phyloP scores from a whole-genome alignment of 768 basidiomycete genomes.

The Lactarius akahatsu region DNA sequence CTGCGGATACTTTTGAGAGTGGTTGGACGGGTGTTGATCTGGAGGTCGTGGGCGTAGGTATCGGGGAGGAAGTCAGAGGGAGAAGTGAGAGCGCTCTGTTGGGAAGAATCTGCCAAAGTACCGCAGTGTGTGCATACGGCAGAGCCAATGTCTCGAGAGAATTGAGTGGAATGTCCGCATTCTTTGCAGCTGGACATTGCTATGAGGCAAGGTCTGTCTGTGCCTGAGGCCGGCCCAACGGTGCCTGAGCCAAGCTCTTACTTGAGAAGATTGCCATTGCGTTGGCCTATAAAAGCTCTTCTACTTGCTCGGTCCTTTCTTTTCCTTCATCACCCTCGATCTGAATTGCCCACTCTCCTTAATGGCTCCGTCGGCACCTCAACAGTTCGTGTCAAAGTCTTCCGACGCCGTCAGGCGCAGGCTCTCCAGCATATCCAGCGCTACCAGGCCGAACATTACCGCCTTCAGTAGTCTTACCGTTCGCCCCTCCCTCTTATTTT shows the following conservation, averaged over 20 bases:
- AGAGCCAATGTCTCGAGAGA: conserved; percentile 25
- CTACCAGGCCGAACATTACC: conserved; percentile 53
- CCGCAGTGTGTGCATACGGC: conserved; percentile 70
- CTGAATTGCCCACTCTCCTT: conserved; percentile 27
- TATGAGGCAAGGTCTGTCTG: not conserved
- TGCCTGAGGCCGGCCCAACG: not conserved
- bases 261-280: not conserved
- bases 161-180: conserved; percentile 28
- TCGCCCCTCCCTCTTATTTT: conserved; percentile 34
- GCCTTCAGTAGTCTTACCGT: conserved; percentile 67
- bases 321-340: conserved; percentile 43
- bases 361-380: conserved; percentile 26
- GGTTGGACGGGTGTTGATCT: conserved; percentile 28
- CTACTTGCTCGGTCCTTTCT: conserved; percentile 24
- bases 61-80: conserved; percentile 40
- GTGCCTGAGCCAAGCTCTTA: not conserved
- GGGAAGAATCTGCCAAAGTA: conserved; percentile 59
- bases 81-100: conserved; percentile 56
- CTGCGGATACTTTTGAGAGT: conserved; percentile 52
- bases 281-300: conserved; percentile 13
- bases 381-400: conserved; percentile 61
- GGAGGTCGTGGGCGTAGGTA: conserved; percentile 37
- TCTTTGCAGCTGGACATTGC: conserved; percentile 24
- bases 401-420: conserved; percentile 64
- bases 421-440: conserved; percentile 56